A percentile compares a stretch with the other conserved stretches of the same genome.
Evolutionary conservation across 2,329 filamentous ascomycete species (phyloP).

Genomic region (Colletotrichum musae): DNA sequence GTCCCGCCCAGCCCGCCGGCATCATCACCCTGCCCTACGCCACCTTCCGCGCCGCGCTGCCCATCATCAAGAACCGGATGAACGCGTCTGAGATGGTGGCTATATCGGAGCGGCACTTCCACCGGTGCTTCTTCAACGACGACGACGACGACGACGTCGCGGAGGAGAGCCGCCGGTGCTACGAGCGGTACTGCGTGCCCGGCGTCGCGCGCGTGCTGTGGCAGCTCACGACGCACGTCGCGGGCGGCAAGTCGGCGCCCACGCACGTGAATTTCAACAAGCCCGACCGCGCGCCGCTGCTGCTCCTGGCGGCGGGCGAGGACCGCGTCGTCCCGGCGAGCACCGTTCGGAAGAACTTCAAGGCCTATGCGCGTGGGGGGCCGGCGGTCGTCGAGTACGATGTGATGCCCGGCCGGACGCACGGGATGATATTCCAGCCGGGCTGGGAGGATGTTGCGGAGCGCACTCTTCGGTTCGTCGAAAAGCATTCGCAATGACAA

Average conservation of each 20-base stretch:
- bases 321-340: constrained; percentile 43
- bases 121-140: constrained; percentile 45
- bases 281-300: constrained; percentile 31
- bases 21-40: constrained; percentile 40
- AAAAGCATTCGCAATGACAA: constrained; percentile 5
- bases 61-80: constrained; percentile 42
- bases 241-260: constrained; percentile 24
- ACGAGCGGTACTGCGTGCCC: constrained; percentile 43
- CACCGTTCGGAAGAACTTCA: constrained; percentile 42
- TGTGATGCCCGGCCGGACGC: constrained; percentile 42
- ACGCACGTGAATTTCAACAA: constrained; percentile 40
- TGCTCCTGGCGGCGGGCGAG: constrained; percentile 41
- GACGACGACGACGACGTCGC: constrained; percentile 9
- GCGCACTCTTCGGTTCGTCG: constrained; percentile 28
- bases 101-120: constrained; percentile 43
- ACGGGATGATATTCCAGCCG: constrained; percentile 43
- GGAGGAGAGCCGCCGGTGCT: constrained; percentile 39
- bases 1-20: constrained; percentile 43
- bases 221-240: constrained; percentile 40
- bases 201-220: constrained; percentile 43
- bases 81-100: constrained; percentile 39
- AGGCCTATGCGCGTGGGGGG: constrained; percentile 35
- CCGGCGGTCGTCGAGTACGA: constrained; percentile 41
- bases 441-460: constrained; percentile 42
- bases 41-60: constrained; percentile 41